These are phyloP conservation scores for Starmerella potacharoeniae DNA, from an alignment of 805 yeast genomes.

Conservation along the genomic window DNA sequence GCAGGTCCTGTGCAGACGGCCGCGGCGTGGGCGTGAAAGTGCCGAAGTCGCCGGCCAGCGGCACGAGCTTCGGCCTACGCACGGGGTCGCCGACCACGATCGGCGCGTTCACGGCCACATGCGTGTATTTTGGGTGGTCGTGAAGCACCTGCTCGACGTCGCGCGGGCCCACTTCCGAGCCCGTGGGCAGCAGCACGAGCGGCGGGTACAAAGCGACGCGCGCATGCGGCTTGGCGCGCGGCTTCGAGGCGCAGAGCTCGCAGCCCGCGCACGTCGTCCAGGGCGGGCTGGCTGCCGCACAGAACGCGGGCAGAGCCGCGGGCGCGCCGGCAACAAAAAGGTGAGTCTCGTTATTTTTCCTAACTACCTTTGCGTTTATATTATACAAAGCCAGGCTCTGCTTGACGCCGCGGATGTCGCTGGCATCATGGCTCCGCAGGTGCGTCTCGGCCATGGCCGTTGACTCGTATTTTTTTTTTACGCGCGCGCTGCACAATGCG, in stretches of 20 bases:
- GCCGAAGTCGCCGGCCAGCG: conserved; percentile 60
- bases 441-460: not conserved
- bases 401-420: not conserved
- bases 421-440: not conserved
- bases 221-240: not conserved
- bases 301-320: not conserved
- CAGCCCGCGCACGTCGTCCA: conserved; percentile 6
- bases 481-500: too few species aligned
- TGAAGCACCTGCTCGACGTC: conserved; percentile 15
- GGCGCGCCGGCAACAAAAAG: not conserved
- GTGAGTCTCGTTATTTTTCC: conserved; percentile 6
- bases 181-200: conserved; percentile 44
- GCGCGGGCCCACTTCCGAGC: conserved; percentile 23
- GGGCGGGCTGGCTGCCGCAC: not conserved
- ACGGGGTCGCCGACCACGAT: conserved; percentile 42
- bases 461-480: not conserved
- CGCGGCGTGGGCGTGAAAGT: conserved; percentile 18
- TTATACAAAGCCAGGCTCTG: not conserved
- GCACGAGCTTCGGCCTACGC: conserved; percentile 54
- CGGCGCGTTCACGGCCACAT: conserved; percentile 62
- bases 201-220: conserved; percentile 56
- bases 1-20: conserved; percentile 38
- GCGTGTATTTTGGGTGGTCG: conserved; percentile 34
- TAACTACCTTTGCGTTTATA: conserved; percentile 1
- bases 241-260: not conserved